Base-by-base conservation (phyloP, 1,284 basidiomycete genomes). In the Puccinia horiana region DNA sequence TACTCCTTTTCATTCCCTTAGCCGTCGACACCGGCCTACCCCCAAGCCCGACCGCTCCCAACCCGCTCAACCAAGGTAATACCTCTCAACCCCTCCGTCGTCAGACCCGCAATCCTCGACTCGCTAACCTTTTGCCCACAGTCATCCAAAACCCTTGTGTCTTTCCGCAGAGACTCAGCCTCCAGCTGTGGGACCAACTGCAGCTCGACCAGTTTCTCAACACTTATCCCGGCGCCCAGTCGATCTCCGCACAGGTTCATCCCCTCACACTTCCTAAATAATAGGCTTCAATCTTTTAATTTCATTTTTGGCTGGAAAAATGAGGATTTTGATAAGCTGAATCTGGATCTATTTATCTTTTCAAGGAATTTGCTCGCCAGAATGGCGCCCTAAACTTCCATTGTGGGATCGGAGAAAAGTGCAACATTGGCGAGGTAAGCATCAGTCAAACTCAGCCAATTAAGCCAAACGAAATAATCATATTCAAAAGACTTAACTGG, bases 341-440 rank as follows among this genome's bases (percentile, higher is more conserved):
- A 40, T 26, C 35, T 23, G 37, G 40, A 32, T 20, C 4, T 9
- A 40, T 67, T 23, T 23, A 65, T 29, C 35, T 4, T 8, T 70
- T 56, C 35, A n/a, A 80, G 78, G 78, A 80, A 61, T 80, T 80
- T 61, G 78, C 78, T n/a, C 49, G 40, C 8, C 78, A 80, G 52
- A 70, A 80, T 47, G 65, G 69, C n/a, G 69, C 69, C 11, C 0
- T 73, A 23, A 80, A 80, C 69, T 80, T 80, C 35, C 56, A 63
- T n/a, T 80, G 78, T 32, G 78, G 78, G 14, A 73, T 80, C 23
- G 52, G 49, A 40, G 69, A 73, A 63, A 73, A 70, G 69, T 80
- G 78, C 32, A 80, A 80, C 56, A 56, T 42, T 9, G 78, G 78
- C 11, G 67, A 80, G 78, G 78, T 80, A 72, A 42, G 47, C n/a